Base-by-base conservation (phyloP, 1,284 basidiomycete species). In the Cryptococcus hybrid region DNA sequence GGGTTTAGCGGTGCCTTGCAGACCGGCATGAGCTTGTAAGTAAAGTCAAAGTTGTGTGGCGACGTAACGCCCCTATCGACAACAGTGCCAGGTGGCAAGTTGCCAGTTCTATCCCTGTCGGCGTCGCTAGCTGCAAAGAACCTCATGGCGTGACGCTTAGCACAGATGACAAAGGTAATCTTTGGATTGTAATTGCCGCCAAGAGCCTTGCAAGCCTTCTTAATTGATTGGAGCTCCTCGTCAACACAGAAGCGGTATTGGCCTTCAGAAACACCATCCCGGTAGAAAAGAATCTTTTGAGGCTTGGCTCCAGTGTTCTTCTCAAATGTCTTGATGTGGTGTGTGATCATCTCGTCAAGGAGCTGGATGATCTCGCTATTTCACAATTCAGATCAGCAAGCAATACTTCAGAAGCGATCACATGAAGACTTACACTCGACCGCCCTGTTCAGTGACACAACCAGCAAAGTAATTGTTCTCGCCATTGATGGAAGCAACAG, bases 191-290 rank as follows among this genome's bases (percentile, higher is more conserved):
- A 78, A 36, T 62, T 57, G 62, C 67, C 65, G n/a, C 40, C 40
- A 67, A 69, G 52, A 37, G 51, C 38, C 9, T 47, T 30, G 8
- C 65, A 62, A 11, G 69, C 69, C n/a, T 57, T 52, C 36, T 63
- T 64, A 45, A 70, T 65, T 0, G 59, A 44, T n/a, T 51, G 52
- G 9, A 78, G 66, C 62, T 81, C 80, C 7, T 63, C 50, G 42
- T 79, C 65, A 8, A 79, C 76, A 52, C 79, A 79, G 9, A 74
- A 66, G 12, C 71, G 66, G 59, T 76, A 80, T 63, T 82, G 80
- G 0, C 80, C 81, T 56, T 82, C 80, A 11, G 74, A 77, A 0
- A 82, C 79, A 51, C 80, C 81, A 59, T 81, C 80, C 49, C 80
- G 76, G 73, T 79, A 79, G 65, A 80, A 74, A 53, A 79, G 60